Base-by-base conservation (phyloP, 2,329 filamentous ascomycete species). In the Nemania sp. region DNA sequence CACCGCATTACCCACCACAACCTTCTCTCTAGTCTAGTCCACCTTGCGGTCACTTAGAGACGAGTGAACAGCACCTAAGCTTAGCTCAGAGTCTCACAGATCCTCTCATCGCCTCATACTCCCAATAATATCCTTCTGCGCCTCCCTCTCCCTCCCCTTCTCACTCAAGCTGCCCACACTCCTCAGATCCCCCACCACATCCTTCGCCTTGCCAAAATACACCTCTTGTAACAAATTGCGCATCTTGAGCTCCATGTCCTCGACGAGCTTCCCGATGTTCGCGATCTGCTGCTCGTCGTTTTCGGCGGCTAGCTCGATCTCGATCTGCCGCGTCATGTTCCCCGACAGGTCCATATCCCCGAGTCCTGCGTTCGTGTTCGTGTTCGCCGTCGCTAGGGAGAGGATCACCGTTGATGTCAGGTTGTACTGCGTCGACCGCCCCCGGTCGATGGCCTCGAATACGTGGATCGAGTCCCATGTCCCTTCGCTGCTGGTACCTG, bases 221-320 rank as follows among this genome's bases (percentile, higher is more conserved):
- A 99, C 94, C 75, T 99, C 94, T 79, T 99, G 93, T 71, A 99
- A 78, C 73, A 97, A 74, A 74, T 99, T 99, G 62, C 94, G 85
- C 94, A 99, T 97, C 81, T 97, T 96, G 71, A 97, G 84, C 77
- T 99, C 94, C 94, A 99, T 97, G 73, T 99, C 94, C 79, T 99
- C 94, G 47, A 99, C 92, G 69, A 99, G 80, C 61, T 87, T 82
- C 53, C 94, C 94, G 56, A 97, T 90, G 74, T 99, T 99, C 65
- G 89, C 90, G 65, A 99, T 94, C 78, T 99, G 94, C 72, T 89
- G 91, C 64, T 89, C 88, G 73, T 97, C 93, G 66, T 87, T 88
- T 64, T 96, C 91, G 31, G 97, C 90, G 7, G 90, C 84, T 70
- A 96, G 79, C 73, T 97, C 92, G 68, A 89, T 85, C 78, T 99